Conservation (phyloP, 176 grass and related monocot genomes). For the Thinopyrum elongatum region DNA sequence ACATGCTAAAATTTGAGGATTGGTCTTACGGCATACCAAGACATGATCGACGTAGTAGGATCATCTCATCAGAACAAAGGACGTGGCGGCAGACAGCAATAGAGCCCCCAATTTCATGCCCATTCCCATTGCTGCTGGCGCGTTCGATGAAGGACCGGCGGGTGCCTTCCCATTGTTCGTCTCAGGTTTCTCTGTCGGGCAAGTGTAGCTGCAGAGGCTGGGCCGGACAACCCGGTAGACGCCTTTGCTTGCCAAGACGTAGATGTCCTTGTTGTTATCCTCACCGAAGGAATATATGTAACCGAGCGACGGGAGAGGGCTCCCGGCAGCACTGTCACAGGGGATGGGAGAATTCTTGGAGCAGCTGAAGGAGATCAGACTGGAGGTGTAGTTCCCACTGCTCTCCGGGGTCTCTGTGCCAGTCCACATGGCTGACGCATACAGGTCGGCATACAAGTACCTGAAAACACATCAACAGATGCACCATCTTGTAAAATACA, state of each 20-base stretch:
- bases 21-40: background rate
- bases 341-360: conserved; percentile 54
- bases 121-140: background rate
- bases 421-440: conserved; percentile 59
- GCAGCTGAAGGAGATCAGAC: conserved; percentile 53
- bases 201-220: conserved; percentile 64
- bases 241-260: conserved; percentile 60
- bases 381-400: conserved; percentile 60
- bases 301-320: conserved; percentile 54
- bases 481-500: background rate
- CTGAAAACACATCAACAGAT: conserved; percentile 31
- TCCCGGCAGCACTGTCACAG: conserved; percentile 43
- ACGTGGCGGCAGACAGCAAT: conserved; percentile 20
- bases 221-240: conserved; percentile 77
- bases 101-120: background rate
- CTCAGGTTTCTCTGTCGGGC: conserved; percentile 51
- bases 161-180: conserved; percentile 11
- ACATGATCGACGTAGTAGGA: background rate
- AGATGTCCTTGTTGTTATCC: conserved; percentile 85
- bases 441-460: conserved; percentile 76
- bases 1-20: background rate
- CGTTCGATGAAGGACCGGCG: conserved; percentile 28
- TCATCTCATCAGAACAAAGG: conserved; percentile 36
- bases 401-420: conserved; percentile 64
- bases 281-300: conserved; percentile 80